Evolutionary conservation across 306 rosid species (phyloP).

Genomic region (Acacia acuminata): DNA sequence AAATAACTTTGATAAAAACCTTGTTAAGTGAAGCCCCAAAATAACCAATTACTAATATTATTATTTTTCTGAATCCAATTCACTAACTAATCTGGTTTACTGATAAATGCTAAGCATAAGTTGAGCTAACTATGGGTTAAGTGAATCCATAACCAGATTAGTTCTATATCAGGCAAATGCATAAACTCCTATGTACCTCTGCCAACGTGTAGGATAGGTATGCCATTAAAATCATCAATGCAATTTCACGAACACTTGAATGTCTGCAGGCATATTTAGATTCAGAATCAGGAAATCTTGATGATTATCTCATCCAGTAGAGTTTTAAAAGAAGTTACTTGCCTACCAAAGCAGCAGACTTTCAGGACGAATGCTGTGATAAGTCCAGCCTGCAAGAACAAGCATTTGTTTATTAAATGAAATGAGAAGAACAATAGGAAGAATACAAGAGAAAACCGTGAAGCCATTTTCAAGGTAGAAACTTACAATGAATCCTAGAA

Average conservation of each 20-base stretch:
- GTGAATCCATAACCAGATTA: not conserved
- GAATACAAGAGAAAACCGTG: conserved; percentile 7
- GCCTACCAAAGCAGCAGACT: conserved; percentile 73
- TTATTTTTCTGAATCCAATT: not conserved
- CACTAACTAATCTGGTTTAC: not conserved
- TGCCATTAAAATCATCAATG: conserved; percentile 87
- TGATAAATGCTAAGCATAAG: not conserved
- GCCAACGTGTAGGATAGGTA: conserved; percentile 89
- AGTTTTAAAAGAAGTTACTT: conserved; percentile 21
- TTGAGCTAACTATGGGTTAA: not conserved
- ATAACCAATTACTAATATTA: not conserved
- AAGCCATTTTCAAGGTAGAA: not conserved
- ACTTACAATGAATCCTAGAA: conserved; percentile 74
- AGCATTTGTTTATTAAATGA: conserved; percentile 6
- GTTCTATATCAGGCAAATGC: conserved; percentile 4
- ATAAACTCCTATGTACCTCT: conserved; percentile 55
- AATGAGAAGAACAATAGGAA: not conserved
- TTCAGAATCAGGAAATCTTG: conserved; percentile 6
- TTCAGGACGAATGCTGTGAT: conserved; percentile 72
- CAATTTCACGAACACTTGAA: conserved; percentile 80
- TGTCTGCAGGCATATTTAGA: conserved; percentile 51
- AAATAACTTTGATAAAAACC: too few relatives aligned
- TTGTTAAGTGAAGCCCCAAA: too few relatives aligned
- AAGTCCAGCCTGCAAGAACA: conserved; percentile 69
- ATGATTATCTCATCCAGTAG: conserved; percentile 5